phyloP scores from a whole-genome alignment of 257 asterid genomes.

The Capsicum pubescens region DNA sequence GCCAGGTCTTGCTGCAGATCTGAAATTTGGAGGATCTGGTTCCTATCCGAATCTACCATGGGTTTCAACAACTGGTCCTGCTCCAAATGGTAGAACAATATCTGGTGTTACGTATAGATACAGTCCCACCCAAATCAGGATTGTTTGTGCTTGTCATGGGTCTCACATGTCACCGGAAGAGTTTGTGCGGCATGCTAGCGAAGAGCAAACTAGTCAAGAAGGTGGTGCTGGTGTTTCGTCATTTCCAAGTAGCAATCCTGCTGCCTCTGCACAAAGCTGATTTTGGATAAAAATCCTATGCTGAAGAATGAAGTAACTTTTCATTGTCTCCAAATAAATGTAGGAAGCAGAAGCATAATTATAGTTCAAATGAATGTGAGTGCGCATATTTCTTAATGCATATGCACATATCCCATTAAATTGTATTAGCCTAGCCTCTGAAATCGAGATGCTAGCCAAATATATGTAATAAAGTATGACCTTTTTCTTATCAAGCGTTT shows the following conservation, averaged over 20 bases:
- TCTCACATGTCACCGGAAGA: conserved; percentile 92
- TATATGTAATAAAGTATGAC: not conserved
- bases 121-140: conserved; percentile 82
- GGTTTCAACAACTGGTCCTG: conserved; percentile 87
- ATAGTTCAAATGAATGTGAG: not conserved
- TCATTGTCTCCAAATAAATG: not conserved
- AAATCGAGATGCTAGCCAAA: not conserved
- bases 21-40: conserved; percentile 90
- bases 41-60: conserved; percentile 89
- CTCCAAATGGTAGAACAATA: conserved; percentile 83
- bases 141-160: conserved; percentile 97
- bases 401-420: conserved; percentile 17
- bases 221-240: conserved; percentile 56
- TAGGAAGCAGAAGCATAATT: not conserved
- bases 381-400: conserved; percentile 1
- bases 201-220: conserved; percentile 56
- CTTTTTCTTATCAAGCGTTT: conserved; percentile 7
- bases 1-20: conserved; percentile 85
- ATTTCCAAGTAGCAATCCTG: conserved; percentile 62
- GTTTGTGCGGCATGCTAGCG: conserved; percentile 74
- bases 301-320: not conserved
- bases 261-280: conserved; percentile 80
- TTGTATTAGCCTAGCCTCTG: not conserved
- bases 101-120: conserved; percentile 91
- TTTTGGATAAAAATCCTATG: conserved; percentile 26